A percentile compares a stretch with the other conserved stretches of the same genome.
Evolutionary conservation across 2,329 filamentous ascomycete species (phyloP).

Genomic region (Sphaerulina vaccinii): DNA sequence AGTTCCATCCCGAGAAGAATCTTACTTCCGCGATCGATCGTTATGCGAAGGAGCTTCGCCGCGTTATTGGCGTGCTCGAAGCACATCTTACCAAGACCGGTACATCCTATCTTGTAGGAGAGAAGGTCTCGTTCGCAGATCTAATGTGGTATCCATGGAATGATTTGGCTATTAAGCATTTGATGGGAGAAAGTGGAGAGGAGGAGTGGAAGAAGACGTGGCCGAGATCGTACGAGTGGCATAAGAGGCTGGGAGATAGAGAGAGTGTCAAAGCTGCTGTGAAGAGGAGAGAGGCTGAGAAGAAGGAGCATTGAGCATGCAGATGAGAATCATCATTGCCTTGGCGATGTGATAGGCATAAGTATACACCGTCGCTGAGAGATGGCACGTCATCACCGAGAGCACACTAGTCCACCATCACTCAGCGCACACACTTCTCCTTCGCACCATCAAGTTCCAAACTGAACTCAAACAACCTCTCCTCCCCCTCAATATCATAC

Average conservation of each 20-base stretch:
- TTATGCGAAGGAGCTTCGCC: conserved; percentile 47
- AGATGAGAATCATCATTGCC: too few species aligned
- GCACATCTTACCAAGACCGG: conserved; percentile 36
- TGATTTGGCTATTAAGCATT: background rate
- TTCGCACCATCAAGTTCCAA: too few species aligned
- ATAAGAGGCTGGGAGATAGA: background rate
- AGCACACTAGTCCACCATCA: too few species aligned
- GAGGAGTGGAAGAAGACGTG: background rate
- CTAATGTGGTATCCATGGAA: conserved; percentile 21
- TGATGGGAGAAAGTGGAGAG: background rate
- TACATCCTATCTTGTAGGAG: conserved; percentile 44
- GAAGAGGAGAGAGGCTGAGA: background rate
- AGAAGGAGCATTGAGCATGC: too few species aligned
- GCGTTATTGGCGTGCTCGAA: conserved; percentile 49
- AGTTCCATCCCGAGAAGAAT: conserved; percentile 45
- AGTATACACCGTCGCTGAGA: too few species aligned
- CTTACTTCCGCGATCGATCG: conserved; percentile 43
- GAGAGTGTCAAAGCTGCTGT: background rate
- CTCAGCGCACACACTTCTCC: too few species aligned
- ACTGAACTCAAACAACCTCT: conserved; percentile 41
- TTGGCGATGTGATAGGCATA: too few species aligned
- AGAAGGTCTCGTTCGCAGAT: conserved; percentile 46
- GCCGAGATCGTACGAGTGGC: conserved; percentile 4
- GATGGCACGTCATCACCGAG: too few species aligned
- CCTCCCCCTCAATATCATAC: conserved; percentile 35